Evolutionary conservation across 768 basidiomycete genomes (phyloP).

Genomic region (Mycena alexandri): DNA sequence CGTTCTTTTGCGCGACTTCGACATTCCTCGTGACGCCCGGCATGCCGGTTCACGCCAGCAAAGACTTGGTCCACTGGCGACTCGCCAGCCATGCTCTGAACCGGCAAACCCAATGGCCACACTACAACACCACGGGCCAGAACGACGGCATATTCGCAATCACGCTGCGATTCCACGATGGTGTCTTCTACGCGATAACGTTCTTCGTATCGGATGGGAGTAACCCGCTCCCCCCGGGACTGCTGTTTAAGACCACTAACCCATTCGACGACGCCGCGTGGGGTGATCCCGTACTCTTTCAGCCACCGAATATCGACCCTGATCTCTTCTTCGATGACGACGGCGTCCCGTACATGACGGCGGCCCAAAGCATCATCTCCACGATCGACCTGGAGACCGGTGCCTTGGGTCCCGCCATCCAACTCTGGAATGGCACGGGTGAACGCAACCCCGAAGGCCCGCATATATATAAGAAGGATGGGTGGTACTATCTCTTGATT

Average conservation of each 20-base stretch:
- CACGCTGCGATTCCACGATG: slow-evolving; percentile 32
- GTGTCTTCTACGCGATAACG: slow-evolving; percentile 32
- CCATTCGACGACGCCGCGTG: slow-evolving; percentile 33
- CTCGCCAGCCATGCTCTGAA: slow-evolving; percentile 40
- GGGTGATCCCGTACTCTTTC: slow-evolving; percentile 28
- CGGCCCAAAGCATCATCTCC: slow-evolving; percentile 41
- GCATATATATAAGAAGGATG: slow-evolving; percentile 36
- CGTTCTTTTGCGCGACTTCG: slow-evolving; percentile 44
- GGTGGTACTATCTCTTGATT: slow-evolving; percentile 47
- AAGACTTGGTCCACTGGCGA: slow-evolving; percentile 43
- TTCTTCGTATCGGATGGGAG: slow-evolving; percentile 32
- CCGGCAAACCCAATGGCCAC: slow-evolving; percentile 30
- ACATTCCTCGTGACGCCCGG: slow-evolving; percentile 47
- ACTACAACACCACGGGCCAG: slow-evolving; percentile 33
- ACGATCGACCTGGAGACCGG: slow-evolving; percentile 35
- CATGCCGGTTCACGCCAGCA: slow-evolving; percentile 42
- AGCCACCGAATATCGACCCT: slow-evolving; percentile 27
- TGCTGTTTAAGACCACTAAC: slow-evolving; percentile 31
- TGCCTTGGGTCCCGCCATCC: slow-evolving; percentile 27
- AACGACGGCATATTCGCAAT: slow-evolving; percentile 31
- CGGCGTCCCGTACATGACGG: slow-evolving; percentile 38
- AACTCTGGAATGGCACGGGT: slow-evolving; percentile 29
- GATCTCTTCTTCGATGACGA: slow-evolving; percentile 36
- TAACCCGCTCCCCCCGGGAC: slow-evolving; percentile 27
- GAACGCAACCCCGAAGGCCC: slow-evolving; percentile 30